Evolutionary conservation across 257 asterid species (phyloP), one percentile per base, ranked within the genome.

Genomic region (Coffea eugenioides): DNA sequence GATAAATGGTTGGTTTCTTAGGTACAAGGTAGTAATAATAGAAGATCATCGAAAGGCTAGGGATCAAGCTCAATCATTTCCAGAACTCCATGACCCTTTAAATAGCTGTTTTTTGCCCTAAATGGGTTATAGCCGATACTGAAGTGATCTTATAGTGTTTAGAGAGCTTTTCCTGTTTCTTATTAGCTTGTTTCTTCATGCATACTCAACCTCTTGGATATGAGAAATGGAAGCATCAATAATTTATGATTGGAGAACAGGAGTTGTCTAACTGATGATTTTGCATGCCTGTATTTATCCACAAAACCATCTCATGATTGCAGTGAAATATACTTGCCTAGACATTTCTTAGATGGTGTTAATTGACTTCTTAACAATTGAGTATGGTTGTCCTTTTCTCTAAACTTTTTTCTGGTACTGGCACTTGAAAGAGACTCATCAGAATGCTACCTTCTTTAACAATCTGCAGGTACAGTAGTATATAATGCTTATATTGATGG

Each of bases 401-500:
- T n/a, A 46, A 46, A 20, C 73, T 62, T 20, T 49, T 39, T 43
- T 49, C 56, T 8, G 61, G 31, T 48, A 54, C 82, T n/a, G 34
- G 16, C 71, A 75, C 43, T 31, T 31, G 31, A n/a, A 45, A 36
- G 64, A 23, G 68, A 41, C 82, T 79, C 43, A 41, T 59, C 62
- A 65, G 73, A 54, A 15, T 81, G 54, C 71, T 77, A 73, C 77
- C 77, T 73, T 83, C 8, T 57, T 59, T 6, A 61, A 69, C 69
- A 31, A 14, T 84, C 43, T 86, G 76, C 87, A 91, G 97, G 92
- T 82, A 83, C 96, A 46, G 69, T 87, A 69, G 97, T 90, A 8
- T 94, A 91, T 61, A 92, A 91, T 83, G 94, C 98, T 71, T 94
- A 89, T 77, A 90, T 94, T 64, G 93, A 89, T 74, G 97, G 97